Evolutionary conservation across 164 flowering plant species (phyloP), one percentile per base, ranked within the genome.

Genomic region (Protea cynaroides): DNA sequence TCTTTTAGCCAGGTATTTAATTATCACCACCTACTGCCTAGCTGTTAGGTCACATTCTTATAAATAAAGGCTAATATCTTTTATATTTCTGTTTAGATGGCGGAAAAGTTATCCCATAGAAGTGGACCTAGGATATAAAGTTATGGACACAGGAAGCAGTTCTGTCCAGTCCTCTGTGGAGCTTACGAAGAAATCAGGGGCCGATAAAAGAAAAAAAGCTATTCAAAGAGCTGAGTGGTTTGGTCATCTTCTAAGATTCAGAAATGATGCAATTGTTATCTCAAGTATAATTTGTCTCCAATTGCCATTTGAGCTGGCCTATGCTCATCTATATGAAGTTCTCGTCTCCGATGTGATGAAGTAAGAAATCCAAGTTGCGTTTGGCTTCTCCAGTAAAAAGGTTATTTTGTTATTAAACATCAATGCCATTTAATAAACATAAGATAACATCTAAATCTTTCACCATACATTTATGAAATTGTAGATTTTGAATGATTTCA

Each of bases 301-400:
- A 77, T 70, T 94, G 75, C 98, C 98, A 12, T 89, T 94, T 75
- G 98, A 94, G 78, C 74, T 94, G 74, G 95, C 90, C 14, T 94
- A 87, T 84, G 98, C 97, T 68, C 92, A 94, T 82, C 80, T 84
- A 38, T 94, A 90, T 38, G 98, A 87, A 74, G 72, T 81, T 69
- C 64, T 83, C 17, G 66, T 50, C 1, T 79, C 91, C 25, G 88
- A 86, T 71, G 43, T 76, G 59, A 25, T 79, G 22, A 93, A 83
- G 98, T 93, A 84, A 78, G 81, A 54, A 3, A 25, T 61, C 43
- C 36, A 11, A 21, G 59, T 19, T 44, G 24, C 38, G 10, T 43
- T 65, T 18, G 46, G 7, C 25, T 23, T 36, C 25, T 51, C 7
- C 7, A 23, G 6, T 5, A 36, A 2, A 17, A 8, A 8, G 56